Percentiles rank a stretch among this genome's conserved stretches.
Evolutionary conservation across 2,329 filamentous ascomycete genomes (phyloP).

Genomic region (Pleoardoris graminearum): DNA sequence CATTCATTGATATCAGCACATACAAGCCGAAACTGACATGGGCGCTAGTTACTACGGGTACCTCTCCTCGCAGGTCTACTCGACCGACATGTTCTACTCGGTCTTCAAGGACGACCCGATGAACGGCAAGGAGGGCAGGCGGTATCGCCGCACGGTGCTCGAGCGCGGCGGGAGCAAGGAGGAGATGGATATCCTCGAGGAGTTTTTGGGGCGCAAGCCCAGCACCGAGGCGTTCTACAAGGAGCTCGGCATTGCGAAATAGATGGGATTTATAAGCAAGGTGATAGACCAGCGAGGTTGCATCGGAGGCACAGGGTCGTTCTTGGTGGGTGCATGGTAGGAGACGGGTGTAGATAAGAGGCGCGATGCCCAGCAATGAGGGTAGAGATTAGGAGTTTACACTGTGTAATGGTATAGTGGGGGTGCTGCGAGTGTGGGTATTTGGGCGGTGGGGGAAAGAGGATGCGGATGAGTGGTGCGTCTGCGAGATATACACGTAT

Average conservation of each 20-base stretch:
- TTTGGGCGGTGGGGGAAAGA: too few relatives aligned
- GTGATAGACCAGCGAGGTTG: background rate
- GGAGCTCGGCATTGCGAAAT: conserved; percentile 63
- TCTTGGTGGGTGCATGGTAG: too few relatives aligned
- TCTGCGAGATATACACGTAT: too few relatives aligned
- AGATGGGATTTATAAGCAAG: conserved; percentile 5
- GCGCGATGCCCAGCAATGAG: too few relatives aligned
- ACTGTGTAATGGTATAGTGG: too few relatives aligned
- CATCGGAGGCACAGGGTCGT: too few relatives aligned
- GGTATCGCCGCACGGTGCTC: conserved; percentile 77
- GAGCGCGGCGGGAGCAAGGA: conserved; percentile 78
- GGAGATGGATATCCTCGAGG: conserved; percentile 77
- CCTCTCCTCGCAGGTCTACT: conserved; percentile 73
- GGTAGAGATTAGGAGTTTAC: too few relatives aligned
- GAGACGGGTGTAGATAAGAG: too few relatives aligned
- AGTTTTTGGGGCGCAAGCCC: conserved; percentile 77
- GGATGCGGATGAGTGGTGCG: too few relatives aligned
- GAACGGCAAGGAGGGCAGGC: conserved; percentile 71
- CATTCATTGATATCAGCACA: background rate
- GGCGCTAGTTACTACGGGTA: conserved; percentile 65
- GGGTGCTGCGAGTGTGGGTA: too few relatives aligned
- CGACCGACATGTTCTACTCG: conserved; percentile 81
- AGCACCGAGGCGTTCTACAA: conserved; percentile 79
- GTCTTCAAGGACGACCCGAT: conserved; percentile 80
- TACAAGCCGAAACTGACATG: conserved; percentile 12